phyloP scores from a whole-genome alignment of 768 basidiomycete species.

The Leccinum uliginosum region DNA sequence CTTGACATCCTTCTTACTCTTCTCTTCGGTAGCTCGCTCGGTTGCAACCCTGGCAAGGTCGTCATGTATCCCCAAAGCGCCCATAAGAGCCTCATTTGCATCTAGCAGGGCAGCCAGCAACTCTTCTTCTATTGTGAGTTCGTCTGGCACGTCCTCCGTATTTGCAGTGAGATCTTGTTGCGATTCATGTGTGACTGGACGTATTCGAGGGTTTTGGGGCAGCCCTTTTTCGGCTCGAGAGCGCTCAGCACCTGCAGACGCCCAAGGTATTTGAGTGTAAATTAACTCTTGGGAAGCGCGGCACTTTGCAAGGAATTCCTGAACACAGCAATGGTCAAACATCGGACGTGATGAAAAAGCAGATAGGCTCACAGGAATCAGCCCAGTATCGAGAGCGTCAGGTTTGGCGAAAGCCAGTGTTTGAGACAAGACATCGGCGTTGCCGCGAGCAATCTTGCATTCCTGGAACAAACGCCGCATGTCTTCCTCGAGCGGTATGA shows the following conservation, averaged over 20 bases:
- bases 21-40: slow-evolving; percentile 54
- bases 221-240: slow-evolving; percentile 41
- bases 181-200: slow-evolving; percentile 19
- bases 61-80: slow-evolving; percentile 68
- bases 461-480: slow-evolving; percentile 80
- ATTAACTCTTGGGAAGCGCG: slow-evolving; percentile 80
- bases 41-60: slow-evolving; percentile 68
- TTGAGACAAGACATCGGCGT: slow-evolving; percentile 69
- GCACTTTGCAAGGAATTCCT: slow-evolving; percentile 86
- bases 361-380: slow-evolving; percentile 56
- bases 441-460: slow-evolving; percentile 79
- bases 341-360: not conserved
- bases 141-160: slow-evolving; percentile 33
- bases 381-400: slow-evolving; percentile 57
- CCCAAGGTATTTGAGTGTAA: slow-evolving; percentile 88
- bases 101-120: slow-evolving; percentile 68
- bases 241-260: slow-evolving; percentile 73
- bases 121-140: slow-evolving; percentile 67
- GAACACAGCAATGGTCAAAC: not conserved
- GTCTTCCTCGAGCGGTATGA: slow-evolving; percentile 79
- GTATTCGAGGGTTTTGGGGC: slow-evolving; percentile 8
- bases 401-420: slow-evolving; percentile 66
- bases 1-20: slow-evolving; percentile 63
- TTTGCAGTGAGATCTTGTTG: slow-evolving; percentile 22
- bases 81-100: slow-evolving; percentile 68